A percentile compares a stretch with the other conserved stretches of the same genome.
Conservation (phyloP, 2,329 filamentous ascomycete species). For the Colletotrichum spaethianum region DNA sequence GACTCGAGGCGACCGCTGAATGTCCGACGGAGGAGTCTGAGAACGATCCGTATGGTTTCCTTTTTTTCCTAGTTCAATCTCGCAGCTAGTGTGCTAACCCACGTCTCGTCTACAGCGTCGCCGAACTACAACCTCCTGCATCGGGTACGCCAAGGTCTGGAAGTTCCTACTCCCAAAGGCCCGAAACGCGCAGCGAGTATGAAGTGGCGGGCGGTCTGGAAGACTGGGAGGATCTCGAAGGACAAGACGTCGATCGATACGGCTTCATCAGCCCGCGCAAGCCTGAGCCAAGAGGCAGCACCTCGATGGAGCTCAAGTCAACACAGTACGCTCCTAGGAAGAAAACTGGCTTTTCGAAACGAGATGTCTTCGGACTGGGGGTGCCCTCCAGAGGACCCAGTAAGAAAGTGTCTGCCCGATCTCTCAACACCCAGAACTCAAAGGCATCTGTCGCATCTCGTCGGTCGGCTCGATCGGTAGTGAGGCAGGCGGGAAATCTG, state of each 20-base stretch:
- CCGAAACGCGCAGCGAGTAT: slow-evolving; percentile 59
- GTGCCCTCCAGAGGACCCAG: slow-evolving; percentile 57
- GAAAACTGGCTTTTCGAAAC: slow-evolving; percentile 62
- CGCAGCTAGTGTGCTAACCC: slow-evolving; percentile 49
- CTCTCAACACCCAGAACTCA: slow-evolving; percentile 71
- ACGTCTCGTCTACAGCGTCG: slow-evolving; percentile 44
- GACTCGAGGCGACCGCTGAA: slow-evolving; percentile 64
- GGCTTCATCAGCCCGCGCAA: slow-evolving; percentile 73
- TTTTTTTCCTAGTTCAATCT: slow-evolving; percentile 51
- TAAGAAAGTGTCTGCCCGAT: slow-evolving; percentile 70
- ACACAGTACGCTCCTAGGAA: slow-evolving; percentile 61
- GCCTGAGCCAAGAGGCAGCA: slow-evolving; percentile 56
- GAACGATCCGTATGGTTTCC: slow-evolving; percentile 71
- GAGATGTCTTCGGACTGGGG: slow-evolving; percentile 54
- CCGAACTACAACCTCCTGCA: slow-evolving; percentile 50
- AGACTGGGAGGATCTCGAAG: slow-evolving; percentile 77
- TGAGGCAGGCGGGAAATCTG: slow-evolving; percentile 71
- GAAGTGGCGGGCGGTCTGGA: slow-evolving; percentile 73
- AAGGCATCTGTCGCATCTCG: slow-evolving; percentile 65
- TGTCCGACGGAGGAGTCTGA: slow-evolving; percentile 66
- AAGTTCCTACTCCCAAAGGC: slow-evolving; percentile 61
- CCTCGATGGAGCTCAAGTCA: slow-evolving; percentile 58
- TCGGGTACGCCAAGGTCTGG: slow-evolving; percentile 57
- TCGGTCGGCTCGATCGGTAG: slow-evolving; percentile 67
- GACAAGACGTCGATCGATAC: slow-evolving; percentile 75